Percentiles rank a stretch among this genome's conserved stretches.
Conservation (phyloP, 805 yeast species). For the Kurtzmaniella cleridarum region DNA sequence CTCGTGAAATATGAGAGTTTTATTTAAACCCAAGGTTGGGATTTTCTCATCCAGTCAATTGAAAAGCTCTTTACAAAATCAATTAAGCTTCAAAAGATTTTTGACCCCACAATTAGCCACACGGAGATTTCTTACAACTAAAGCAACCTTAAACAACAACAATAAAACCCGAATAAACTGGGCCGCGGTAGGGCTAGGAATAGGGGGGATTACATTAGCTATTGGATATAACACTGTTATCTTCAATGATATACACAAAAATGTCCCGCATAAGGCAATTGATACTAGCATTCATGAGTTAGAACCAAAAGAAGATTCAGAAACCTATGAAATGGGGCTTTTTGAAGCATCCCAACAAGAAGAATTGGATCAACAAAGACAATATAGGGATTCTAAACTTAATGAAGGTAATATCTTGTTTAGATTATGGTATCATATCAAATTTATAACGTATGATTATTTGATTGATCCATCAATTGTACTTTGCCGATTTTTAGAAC, state of each 20-base stretch:
- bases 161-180: not conserved
- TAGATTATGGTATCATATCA: conserved; percentile 32
- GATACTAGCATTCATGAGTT: conserved; percentile 34
- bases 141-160: too few relatives aligned
- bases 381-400: conserved; percentile 24
- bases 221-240: not conserved
- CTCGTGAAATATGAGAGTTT: not conserved
- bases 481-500: conserved; percentile 60
- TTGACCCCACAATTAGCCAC: too few relatives aligned
- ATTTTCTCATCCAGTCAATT: too few relatives aligned
- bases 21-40: too few relatives aligned
- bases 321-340: conserved; percentile 67
- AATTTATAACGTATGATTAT: conserved; percentile 46
- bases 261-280: conserved; percentile 11
- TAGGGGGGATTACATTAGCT: not conserved
- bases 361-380: conserved; percentile 30
- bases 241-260: conserved; percentile 23
- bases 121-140: too few relatives aligned
- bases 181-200: conserved; percentile 5
- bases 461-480: conserved; percentile 68
- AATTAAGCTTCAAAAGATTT: too few relatives aligned
- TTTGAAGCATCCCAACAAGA: conserved; percentile 58
- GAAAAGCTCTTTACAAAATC: too few relatives aligned
- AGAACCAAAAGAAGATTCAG: conserved; percentile 43
- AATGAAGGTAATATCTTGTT: conserved; percentile 16